These are phyloP conservation scores for Pythium apleroticum DNA, from an alignment of 352 stramenopile species.

Conservation along the genomic window DNA sequence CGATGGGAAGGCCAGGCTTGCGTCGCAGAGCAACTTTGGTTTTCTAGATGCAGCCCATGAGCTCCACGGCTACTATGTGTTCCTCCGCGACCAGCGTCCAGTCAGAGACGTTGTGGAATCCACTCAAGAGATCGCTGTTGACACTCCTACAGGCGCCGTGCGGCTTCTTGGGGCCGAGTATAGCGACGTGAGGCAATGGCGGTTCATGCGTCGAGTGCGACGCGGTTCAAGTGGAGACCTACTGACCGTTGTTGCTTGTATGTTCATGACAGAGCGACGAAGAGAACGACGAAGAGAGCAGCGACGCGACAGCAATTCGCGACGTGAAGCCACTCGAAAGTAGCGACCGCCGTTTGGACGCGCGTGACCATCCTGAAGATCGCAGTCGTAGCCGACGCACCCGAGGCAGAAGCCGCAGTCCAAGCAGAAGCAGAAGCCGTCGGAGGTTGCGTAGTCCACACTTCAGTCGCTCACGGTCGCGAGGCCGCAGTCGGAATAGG, in stretches of 20 bases:
- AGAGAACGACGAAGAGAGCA: neutral
- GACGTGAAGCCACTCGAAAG: neutral
- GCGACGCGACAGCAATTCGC: neutral
- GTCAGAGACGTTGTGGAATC: no score
- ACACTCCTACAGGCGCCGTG: neutral
- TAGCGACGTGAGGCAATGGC: neutral
- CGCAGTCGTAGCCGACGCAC: neutral
- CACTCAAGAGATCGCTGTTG: neutral
- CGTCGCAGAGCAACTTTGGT: conserved; percentile 6
- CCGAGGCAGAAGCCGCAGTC: neutral
- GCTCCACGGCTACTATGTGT: conserved; percentile 18
- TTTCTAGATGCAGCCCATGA: conserved; percentile 8
- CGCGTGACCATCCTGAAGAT: neutral
- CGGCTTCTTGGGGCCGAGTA: conserved; percentile 16
- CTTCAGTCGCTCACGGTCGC: no score
- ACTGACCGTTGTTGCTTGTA: neutral
- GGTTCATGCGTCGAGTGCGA: neutral
- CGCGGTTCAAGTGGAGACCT: no score
- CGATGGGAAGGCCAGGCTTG: neutral
- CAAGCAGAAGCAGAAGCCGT: neutral
- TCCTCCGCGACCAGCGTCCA: conserved; percentile 1
- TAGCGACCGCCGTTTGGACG: neutral
- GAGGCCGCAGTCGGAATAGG: neutral
- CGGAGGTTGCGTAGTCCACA: neutral
- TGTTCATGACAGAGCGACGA: neutral